Percentiles rank a stretch among this genome's conserved stretches.
Evolutionary conservation across 768 basidiomycete species (phyloP).

Genomic region (Tulasnella sp.): DNA sequence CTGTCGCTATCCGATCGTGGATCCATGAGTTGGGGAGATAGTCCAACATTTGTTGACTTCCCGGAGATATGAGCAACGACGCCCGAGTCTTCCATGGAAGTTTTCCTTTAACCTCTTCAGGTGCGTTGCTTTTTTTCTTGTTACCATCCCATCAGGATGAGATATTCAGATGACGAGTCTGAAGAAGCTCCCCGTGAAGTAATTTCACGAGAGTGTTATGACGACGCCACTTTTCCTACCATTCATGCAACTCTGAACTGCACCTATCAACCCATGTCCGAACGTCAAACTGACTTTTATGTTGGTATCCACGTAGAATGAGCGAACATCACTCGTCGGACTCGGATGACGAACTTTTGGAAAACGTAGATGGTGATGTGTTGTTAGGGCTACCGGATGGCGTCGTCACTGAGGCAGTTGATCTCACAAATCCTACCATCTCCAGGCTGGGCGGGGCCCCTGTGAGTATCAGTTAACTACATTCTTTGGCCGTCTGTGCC

Average conservation of each 20-base stretch:
- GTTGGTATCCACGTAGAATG: not conserved
- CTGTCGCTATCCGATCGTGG: not conserved
- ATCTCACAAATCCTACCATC: slow-evolving; percentile 65
- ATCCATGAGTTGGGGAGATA: not conserved
- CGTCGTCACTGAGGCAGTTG: slow-evolving; percentile 40
- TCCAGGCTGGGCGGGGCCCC: slow-evolving; percentile 85
- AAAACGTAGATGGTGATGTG: slow-evolving; percentile 51
- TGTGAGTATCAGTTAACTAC: slow-evolving; percentile 44
- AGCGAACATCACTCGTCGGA: slow-evolving; percentile 51
- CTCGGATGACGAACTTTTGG: slow-evolving; percentile 46
- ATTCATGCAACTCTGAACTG: slow-evolving; percentile 91
- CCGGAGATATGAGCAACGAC: too few relatives aligned
- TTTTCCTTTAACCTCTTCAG: not conserved
- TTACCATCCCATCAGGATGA: slow-evolving; percentile 33
- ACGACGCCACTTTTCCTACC: slow-evolving; percentile 62
- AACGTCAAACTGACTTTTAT: not conserved
- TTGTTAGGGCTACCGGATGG: slow-evolving; percentile 77
- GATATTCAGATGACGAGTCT: slow-evolving; percentile 68
- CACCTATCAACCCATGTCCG: slow-evolving; percentile 21
- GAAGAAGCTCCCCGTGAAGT: slow-evolving; percentile 23
- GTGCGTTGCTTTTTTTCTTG: not conserved
- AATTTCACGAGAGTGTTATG: slow-evolving; percentile 28
- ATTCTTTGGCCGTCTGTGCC: too few relatives aligned
- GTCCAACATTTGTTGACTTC: too few relatives aligned
- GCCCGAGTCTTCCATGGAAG: not conserved